Evolutionary conservation across 2,329 filamentous ascomycete species (phyloP).

Genomic region (Paramyrothecium sp.): DNA sequence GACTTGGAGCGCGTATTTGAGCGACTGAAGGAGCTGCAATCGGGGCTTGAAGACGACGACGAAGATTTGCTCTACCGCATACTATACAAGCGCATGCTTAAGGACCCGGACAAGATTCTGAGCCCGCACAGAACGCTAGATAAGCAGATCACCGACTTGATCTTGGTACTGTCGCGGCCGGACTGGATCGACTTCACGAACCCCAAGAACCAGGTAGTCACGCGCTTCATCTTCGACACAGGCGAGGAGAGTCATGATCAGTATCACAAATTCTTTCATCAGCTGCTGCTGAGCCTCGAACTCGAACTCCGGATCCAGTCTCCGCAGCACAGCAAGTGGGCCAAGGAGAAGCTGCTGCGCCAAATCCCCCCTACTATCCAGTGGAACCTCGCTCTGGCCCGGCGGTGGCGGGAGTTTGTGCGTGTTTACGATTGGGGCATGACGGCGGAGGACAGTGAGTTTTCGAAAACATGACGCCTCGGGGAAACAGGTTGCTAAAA

Average conservation of each 20-base stretch:
- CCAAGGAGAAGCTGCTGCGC: conserved; percentile 61
- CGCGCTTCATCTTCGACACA: conserved; percentile 68
- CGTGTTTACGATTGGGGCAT: conserved; percentile 60
- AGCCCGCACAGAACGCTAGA: conserved; percentile 64
- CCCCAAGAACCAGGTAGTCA: conserved; percentile 69
- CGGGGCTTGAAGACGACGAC: conserved; percentile 54
- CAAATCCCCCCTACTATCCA: conserved; percentile 69
- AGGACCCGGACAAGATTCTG: conserved; percentile 62
- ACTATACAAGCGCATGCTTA: conserved; percentile 67
- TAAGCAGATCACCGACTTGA: conserved; percentile 70
- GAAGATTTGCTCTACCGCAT: conserved; percentile 59
- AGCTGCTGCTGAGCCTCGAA: conserved; percentile 72
- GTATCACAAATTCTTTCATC: conserved; percentile 71
- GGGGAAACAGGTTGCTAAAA: not conserved
- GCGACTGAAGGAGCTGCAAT: conserved; percentile 57
- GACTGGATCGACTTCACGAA: conserved; percentile 74
- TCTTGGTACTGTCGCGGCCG: conserved; percentile 65
- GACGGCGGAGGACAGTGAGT: conserved; percentile 48
- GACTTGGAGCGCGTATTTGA: conserved; percentile 56
- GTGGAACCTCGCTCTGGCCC: conserved; percentile 72
- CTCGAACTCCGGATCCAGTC: conserved; percentile 69
- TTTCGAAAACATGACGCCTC: not conserved
- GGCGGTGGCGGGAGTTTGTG: conserved; percentile 70
- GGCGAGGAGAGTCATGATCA: conserved; percentile 52
- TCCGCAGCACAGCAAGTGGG: conserved; percentile 56